phyloP scores from a whole-genome alignment of 495 filamentous ascomycete genomes.

The Tuber aestivum region DNA sequence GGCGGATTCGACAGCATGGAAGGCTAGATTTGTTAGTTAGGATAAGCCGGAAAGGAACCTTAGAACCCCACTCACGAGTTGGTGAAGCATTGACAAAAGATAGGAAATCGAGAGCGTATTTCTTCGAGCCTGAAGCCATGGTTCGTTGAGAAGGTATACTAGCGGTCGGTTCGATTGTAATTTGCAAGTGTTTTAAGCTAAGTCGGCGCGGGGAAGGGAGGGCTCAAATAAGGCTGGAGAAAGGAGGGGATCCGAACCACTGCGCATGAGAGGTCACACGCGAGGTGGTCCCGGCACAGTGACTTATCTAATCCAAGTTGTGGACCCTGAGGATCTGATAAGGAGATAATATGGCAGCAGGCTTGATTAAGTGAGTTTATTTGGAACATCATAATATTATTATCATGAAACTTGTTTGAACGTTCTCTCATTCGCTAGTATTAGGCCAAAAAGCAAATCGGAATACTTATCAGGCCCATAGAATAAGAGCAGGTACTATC shows the following conservation, averaged over 20 bases:
- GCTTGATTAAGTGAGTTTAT: neutral
- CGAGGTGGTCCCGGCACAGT: neutral
- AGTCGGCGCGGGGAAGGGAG: constrained; percentile 25
- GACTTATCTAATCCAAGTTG: neutral
- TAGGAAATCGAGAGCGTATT: constrained; percentile 72
- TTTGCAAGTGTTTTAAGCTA: neutral
- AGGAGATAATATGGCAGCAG: neutral
- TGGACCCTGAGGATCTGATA: neutral
- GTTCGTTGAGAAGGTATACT: constrained; percentile 32
- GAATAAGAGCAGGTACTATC: neutral
- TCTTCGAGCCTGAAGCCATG: constrained; percentile 58
- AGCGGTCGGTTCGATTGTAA: neutral
- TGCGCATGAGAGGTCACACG: neutral
- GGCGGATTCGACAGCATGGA: constrained; percentile 81
- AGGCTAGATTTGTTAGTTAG: constrained; percentile 55
- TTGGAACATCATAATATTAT: neutral
- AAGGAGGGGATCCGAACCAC: neutral
- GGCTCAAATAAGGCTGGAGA: neutral
- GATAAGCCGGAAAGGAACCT: neutral
- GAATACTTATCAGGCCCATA: neutral
- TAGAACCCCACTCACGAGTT: constrained; percentile 60
- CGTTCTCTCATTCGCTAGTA: neutral
- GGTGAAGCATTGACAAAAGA: constrained; percentile 93
- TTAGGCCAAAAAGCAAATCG: neutral
- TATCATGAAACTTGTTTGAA: neutral